Conservation (phyloP, 2,329 filamentous ascomycete species). For the Fusarium redolens region DNA sequence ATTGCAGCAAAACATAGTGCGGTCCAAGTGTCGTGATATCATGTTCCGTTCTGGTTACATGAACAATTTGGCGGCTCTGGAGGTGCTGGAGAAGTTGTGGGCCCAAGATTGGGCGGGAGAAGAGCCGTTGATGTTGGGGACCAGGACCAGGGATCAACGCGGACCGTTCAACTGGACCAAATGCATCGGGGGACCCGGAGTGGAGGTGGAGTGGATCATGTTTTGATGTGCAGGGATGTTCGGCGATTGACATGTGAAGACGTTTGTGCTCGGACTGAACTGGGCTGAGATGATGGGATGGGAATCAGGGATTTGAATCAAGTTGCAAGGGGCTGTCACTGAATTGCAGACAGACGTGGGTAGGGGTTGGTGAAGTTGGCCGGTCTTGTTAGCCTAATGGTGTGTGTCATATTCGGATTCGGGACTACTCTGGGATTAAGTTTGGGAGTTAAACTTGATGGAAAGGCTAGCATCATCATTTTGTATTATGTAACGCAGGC, state of each 20-base stretch:
- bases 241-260: slow-evolving; percentile 34
- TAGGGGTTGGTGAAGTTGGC: slow-evolving; percentile 18
- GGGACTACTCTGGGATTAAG: slow-evolving; percentile 23
- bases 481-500: slow-evolving; percentile 33
- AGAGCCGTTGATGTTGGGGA: slow-evolving; percentile 48
- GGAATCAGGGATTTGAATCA: slow-evolving; percentile 19
- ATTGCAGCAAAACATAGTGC: slow-evolving; percentile 81
- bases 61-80: slow-evolving; percentile 89
- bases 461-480: slow-evolving; percentile 15
- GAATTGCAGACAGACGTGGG: slow-evolving; percentile 19
- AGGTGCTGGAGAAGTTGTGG: slow-evolving; percentile 90
- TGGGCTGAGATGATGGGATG: slow-evolving; percentile 21
- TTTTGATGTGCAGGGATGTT: slow-evolving; percentile 56
- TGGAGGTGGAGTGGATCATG: slow-evolving; percentile 75
- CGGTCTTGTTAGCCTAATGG: slow-evolving; percentile 4
- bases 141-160: slow-evolving; percentile 52
- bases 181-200: slow-evolving; percentile 66
- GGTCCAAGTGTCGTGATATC: slow-evolving; percentile 84
- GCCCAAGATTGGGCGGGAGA: slow-evolving; percentile 61
- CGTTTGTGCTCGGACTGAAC: slow-evolving; percentile 12
- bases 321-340: slow-evolving; percentile 25
- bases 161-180: slow-evolving; percentile 69
- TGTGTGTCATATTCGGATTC: slow-evolving; percentile 18
- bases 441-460: slow-evolving; percentile 19
- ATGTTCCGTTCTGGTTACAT: slow-evolving; percentile 91